Conservation (phyloP, 306 rosid species). For the Glycine tomentella region DNA sequence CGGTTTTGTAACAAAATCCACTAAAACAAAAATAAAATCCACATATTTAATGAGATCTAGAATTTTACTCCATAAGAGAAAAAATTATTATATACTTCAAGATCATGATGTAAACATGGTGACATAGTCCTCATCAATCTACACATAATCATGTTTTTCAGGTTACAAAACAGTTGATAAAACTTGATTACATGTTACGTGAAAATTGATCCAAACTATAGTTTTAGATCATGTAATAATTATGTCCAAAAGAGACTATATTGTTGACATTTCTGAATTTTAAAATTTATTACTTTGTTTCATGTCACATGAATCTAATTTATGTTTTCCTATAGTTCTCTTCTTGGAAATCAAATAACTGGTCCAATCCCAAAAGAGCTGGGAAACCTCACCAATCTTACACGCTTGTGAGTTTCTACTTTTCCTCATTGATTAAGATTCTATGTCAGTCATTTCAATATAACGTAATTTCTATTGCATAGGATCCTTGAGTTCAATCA, state of each 20-base stretch:
- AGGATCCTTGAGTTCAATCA: slow-evolving; percentile 60
- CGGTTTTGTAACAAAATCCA: not conserved
- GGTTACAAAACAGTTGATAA: not conserved
- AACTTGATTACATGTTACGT: not conserved
- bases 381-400: slow-evolving; percentile 35
- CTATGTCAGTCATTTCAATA: not conserved
- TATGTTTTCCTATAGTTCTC: slow-evolving; percentile 47
- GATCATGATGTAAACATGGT: not conserved
- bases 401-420: slow-evolving; percentile 58
- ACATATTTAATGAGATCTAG: not conserved
- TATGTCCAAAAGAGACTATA: not conserved
- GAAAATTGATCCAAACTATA: too few species aligned
- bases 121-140: not conserved
- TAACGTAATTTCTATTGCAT: not conserved
- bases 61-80: not conserved
- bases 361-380: slow-evolving; percentile 66
- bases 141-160: too few species aligned
- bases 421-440: not conserved
- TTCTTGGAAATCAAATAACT: slow-evolving; percentile 60
- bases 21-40: not conserved
- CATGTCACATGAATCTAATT: not conserved
- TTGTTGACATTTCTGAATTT: not conserved
- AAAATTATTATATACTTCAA: not conserved
- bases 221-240: not conserved
- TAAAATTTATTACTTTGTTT: not conserved